These are phyloP conservation scores for Carex sylvatica DNA, from an alignment of 202 grass and related monocot species.

Conservation along the genomic window DNA sequence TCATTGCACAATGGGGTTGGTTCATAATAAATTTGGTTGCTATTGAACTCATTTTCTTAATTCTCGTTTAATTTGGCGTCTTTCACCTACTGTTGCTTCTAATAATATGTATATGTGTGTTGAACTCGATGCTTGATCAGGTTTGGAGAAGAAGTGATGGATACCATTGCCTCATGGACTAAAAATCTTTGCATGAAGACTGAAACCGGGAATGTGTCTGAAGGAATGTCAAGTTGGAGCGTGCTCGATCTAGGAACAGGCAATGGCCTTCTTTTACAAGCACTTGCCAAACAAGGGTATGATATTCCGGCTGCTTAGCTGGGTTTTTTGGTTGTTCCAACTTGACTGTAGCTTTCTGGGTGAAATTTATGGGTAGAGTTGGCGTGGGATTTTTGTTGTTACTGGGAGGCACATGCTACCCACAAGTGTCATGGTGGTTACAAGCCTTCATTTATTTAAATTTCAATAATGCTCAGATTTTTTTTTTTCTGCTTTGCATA, in stretches of 20 bases:
- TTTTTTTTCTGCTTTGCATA: constrained; percentile 9
- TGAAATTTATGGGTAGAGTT: neutral
- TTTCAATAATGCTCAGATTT: neutral
- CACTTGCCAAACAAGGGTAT: constrained; percentile 89
- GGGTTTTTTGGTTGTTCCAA: neutral
- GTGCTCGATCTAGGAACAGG: constrained; percentile 95
- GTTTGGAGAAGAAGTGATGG: constrained; percentile 98
- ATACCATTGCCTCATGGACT: constrained; percentile 79
- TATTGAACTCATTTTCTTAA: neutral
- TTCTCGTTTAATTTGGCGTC: neutral
- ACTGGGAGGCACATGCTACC: neutral
- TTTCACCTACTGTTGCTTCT: neutral
- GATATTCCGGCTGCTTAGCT: neutral
- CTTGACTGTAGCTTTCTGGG: neutral
- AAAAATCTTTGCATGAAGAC: constrained; percentile 57
- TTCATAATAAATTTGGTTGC: neutral
- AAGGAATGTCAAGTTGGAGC: constrained; percentile 49
- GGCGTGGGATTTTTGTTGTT: neutral
- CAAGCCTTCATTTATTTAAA: neutral
- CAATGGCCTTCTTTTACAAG: constrained; percentile 85
- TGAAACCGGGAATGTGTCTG: constrained; percentile 43
- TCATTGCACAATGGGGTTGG: neutral
- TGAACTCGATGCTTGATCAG: constrained; percentile 34
- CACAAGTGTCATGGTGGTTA: neutral
- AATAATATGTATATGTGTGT: neutral